A percentile compares a stretch with the other conserved stretches of the same genome.
phyloP scores from a whole-genome alignment of 2,329 filamentous ascomycete genomes.

The Microdochium trichocladiopsis region DNA sequence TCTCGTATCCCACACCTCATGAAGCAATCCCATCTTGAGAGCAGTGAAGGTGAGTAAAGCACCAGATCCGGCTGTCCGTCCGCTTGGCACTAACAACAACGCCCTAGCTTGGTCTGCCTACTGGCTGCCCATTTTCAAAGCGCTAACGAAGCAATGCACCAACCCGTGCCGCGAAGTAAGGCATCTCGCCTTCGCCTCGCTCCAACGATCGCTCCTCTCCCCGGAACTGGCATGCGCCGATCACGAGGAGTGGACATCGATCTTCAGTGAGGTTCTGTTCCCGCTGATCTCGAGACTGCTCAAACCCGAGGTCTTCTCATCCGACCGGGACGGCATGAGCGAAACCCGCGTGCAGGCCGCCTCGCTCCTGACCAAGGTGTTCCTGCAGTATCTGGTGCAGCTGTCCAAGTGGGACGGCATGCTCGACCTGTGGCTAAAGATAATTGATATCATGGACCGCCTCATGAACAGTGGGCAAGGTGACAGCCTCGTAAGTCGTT shows the following conservation, averaged over 20 bases:
- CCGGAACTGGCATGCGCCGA: slow-evolving; percentile 76
- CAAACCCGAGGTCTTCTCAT: slow-evolving; percentile 90
- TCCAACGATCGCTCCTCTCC: slow-evolving; percentile 81
- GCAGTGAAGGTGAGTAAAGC: slow-evolving; percentile 58
- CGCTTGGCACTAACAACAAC: slow-evolving; percentile 12
- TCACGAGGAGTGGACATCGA: slow-evolving; percentile 88
- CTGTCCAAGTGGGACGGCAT: slow-evolving; percentile 83
- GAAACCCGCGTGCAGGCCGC: slow-evolving; percentile 90
- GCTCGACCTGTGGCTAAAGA: slow-evolving; percentile 85
- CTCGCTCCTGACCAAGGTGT: slow-evolving; percentile 89
- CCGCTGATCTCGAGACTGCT: slow-evolving; percentile 80
- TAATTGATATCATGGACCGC: slow-evolving; percentile 90
- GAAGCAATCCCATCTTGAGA: slow-evolving; percentile 86
- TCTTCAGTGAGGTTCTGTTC: slow-evolving; percentile 91
- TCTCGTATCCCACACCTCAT: slow-evolving; percentile 78
- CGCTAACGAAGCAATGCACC: slow-evolving; percentile 81
- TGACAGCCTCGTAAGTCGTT: slow-evolving; percentile 66
- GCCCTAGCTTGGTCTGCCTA: slow-evolving; percentile 88
- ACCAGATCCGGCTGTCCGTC: not conserved
- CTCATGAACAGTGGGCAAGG: slow-evolving; percentile 94
- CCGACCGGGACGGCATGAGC: slow-evolving; percentile 87
- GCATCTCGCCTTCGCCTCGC: slow-evolving; percentile 75
- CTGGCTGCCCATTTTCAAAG: slow-evolving; percentile 91
- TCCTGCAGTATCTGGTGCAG: slow-evolving; percentile 84
- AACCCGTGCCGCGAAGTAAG: slow-evolving; percentile 93